These are phyloP conservation scores for Colletotrichum plurivorum DNA, from an alignment of 2,329 filamentous ascomycete species.

Conservation along the genomic window DNA sequence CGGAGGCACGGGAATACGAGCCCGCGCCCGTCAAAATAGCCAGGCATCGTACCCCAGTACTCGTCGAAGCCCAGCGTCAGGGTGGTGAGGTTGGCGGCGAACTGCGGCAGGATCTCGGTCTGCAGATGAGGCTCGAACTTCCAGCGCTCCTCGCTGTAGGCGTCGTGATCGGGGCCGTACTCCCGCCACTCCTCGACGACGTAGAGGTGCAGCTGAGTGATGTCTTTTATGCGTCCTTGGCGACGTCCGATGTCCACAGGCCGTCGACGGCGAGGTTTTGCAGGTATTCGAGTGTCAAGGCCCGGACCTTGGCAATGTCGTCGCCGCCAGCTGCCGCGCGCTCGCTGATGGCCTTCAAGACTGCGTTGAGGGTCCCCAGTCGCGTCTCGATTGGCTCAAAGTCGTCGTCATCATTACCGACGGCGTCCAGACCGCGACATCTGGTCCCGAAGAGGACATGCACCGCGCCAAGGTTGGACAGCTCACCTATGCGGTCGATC, in stretches of 20 bases:
- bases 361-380: conserved; percentile 22
- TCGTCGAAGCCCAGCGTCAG: conserved; percentile 41
- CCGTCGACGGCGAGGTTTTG: conserved; percentile 39
- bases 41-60: conserved; percentile 43
- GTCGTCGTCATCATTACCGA: background rate
- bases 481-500: conserved; percentile 26
- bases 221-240: conserved; percentile 22
- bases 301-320: conserved; percentile 23
- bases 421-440: background rate
- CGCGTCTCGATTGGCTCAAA: conserved; percentile 21
- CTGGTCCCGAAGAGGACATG: conserved; percentile 28
- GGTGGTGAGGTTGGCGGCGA: conserved; percentile 42
- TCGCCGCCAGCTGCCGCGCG: conserved; percentile 24
- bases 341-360: conserved; percentile 39
- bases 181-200: conserved; percentile 32
- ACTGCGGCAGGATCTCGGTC: conserved; percentile 23
- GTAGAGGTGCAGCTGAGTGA: conserved; percentile 41
- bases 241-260: conserved; percentile 12
- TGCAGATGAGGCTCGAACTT: conserved; percentile 45
- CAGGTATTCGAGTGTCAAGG: conserved; percentile 41
- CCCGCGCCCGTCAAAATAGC: conserved; percentile 41
- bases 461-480: conserved; percentile 35
- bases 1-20: conserved; percentile 43
- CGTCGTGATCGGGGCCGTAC: conserved; percentile 37
- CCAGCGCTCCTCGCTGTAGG: conserved; percentile 39